Evolutionary conservation across 371 early-diverging fungal species (phyloP), one percentile per base, ranked within the genome.

Genomic region (Mortierella sp.): DNA sequence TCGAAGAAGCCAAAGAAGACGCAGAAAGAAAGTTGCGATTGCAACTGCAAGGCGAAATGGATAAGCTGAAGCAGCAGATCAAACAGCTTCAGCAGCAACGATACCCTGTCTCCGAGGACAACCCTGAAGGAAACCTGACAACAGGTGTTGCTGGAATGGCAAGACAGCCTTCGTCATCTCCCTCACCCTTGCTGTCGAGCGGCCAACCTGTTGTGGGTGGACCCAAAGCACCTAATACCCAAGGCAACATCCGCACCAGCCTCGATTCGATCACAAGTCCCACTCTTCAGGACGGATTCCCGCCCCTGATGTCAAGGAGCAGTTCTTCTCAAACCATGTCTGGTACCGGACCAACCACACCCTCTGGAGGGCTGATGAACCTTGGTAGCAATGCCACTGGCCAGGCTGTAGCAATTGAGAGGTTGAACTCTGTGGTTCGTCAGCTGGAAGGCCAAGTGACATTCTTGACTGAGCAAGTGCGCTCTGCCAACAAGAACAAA

Each of bases 401-500:
- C 5, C 65, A 61, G 39, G 71, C 78, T 16, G 80, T 89, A 21
- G 67, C 86, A 9, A 80, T 88, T 8, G 91, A 90, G 19, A 80
- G 89, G 42, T 78, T 90, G 41, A 84, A 85, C 55, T 66, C 85
- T 0, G 84, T 81, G 55, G 80, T 89, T 26, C 84, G 87, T 30
- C 89, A 89, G 38, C 67, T 90, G 34, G 90, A 91, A 61, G 89
- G 90, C 19, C 93, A 93, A 65, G 67, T 92, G 6, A 74, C 81
- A 23, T 86, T 90, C 26, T 82, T 93, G 56, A 89, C 89, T 34
- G 82, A 84, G 9, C 94, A 93, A 64, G 68, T 92, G 19, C 83
- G 86, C 30, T 81, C 86, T 52, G 81, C 88, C 8, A 83, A 84
- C 13, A 86, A 88, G 70, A 87, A 89, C 28, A 78, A 91, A 80